Conservation (phyloP, 108 stramenopile genomes). For the Cyclotella atomus region DNA sequence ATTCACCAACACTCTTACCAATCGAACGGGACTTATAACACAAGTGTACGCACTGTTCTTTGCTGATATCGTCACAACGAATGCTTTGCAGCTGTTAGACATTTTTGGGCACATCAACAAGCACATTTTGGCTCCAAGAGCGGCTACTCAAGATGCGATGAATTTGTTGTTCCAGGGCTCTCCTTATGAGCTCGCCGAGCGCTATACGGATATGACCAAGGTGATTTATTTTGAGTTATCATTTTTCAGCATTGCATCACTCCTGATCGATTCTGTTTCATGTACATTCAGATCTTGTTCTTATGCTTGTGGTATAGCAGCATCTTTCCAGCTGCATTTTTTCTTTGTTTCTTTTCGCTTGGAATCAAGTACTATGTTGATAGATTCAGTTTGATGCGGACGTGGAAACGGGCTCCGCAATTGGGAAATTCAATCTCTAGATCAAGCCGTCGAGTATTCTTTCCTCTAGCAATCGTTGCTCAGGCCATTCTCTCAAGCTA, state of each 20-base stretch:
- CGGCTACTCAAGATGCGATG: slow-evolving; percentile 63
- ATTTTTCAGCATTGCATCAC: no score
- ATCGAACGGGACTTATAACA: background rate
- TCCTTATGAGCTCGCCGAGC: slow-evolving; percentile 60
- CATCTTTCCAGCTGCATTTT: slow-evolving; percentile 65
- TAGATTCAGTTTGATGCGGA: slow-evolving; percentile 61
- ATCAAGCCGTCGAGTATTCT: background rate
- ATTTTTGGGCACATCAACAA: slow-evolving; percentile 45
- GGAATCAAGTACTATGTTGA: slow-evolving; percentile 62
- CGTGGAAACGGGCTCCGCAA: slow-evolving; percentile 58
- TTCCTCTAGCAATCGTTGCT: background rate
- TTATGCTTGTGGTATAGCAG: slow-evolving; percentile 62
- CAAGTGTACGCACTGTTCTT: slow-evolving; percentile 43
- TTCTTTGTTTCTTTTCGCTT: slow-evolving; percentile 61
- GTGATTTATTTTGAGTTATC: no score
- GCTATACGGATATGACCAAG: slow-evolving; percentile 58
- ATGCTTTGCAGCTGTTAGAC: slow-evolving; percentile 48
- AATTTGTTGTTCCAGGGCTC: slow-evolving; percentile 65
- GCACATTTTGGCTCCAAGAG: slow-evolving; percentile 63
- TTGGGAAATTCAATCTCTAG: background rate
- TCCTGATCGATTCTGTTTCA: no score
- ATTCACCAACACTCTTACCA: slow-evolving; percentile 25
- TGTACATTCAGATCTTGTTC: no score
- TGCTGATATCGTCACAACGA: slow-evolving; percentile 66
- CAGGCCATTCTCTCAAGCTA: slow-evolving; percentile 48